phyloP scores from a whole-genome alignment of 108 stramenopile genomes.

The Pseudonitzschia multiseries region DNA sequence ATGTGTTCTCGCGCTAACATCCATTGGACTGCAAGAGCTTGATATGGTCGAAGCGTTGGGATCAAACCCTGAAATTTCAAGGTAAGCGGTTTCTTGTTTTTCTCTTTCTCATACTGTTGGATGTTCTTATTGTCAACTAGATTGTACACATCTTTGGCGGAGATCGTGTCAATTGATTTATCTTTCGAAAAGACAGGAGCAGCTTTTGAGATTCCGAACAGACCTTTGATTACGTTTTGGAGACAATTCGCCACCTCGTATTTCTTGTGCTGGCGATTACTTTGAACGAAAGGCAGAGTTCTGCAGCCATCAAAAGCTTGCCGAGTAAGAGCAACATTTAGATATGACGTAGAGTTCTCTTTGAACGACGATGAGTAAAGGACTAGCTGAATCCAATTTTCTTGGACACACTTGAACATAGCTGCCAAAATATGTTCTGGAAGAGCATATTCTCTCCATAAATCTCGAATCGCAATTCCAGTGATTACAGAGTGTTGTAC shows the following conservation, averaged over 20 bases:
- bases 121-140: constrained; percentile 49
- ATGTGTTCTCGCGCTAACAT: constrained; percentile 61
- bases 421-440: not conserved
- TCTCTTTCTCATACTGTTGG: not conserved
- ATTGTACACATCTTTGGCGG: constrained; percentile 47
- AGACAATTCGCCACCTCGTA: not conserved
- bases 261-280: constrained; percentile 4
- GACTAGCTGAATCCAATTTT: constrained; percentile 5
- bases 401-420: constrained; percentile 10
- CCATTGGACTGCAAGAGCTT: constrained; percentile 69
- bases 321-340: constrained; percentile 1
- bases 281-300: constrained; percentile 10
- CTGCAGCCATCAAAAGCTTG: constrained; percentile 6
- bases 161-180: constrained; percentile 23
- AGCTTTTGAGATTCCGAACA: not conserved
- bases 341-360: not conserved
- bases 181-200: constrained; percentile 14
- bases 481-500: not conserved
- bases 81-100: not conserved
- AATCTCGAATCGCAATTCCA: constrained; percentile 16
- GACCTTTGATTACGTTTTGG: constrained; percentile 9
- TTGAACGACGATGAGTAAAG: not conserved
- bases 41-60: constrained; percentile 69
- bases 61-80: constrained; percentile 46
- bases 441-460: constrained; percentile 12